phyloP scores from a whole-genome alignment of 2,329 filamentous ascomycete genomes.

The Amylocarpus encephaloides region DNA sequence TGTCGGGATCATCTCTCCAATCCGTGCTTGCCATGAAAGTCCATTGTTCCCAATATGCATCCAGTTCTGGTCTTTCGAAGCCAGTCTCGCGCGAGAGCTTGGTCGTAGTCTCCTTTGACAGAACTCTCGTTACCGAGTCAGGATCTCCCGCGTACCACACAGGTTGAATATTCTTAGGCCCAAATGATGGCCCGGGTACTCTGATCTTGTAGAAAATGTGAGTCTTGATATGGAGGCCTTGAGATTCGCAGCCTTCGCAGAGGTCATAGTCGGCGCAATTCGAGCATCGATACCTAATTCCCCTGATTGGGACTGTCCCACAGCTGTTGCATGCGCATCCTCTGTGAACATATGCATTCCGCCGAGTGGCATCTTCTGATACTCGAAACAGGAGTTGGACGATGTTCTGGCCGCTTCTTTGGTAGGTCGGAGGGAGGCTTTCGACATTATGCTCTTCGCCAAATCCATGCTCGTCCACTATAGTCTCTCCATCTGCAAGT shows the following conservation, averaged over 20 bases:
- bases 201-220: slow-evolving; percentile 97
- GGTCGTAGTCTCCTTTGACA: slow-evolving; percentile 62
- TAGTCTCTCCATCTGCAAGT: slow-evolving; percentile 30
- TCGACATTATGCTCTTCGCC: slow-evolving; percentile 23
- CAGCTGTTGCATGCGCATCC: slow-evolving; percentile 91
- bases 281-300: slow-evolving; percentile 86
- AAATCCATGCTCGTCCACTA: slow-evolving; percentile 26
- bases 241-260: slow-evolving; percentile 85
- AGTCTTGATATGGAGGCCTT: slow-evolving; percentile 69
- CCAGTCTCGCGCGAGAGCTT: slow-evolving; percentile 65
- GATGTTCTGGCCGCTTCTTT: slow-evolving; percentile 65
- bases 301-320: slow-evolving; percentile 79
- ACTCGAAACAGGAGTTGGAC: slow-evolving; percentile 85
- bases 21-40: slow-evolving; percentile 85
- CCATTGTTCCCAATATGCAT: slow-evolving; percentile 96
- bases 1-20: slow-evolving; percentile 74
- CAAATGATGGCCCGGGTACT: slow-evolving; percentile 79
- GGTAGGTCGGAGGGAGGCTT: slow-evolving; percentile 30
- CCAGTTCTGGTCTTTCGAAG: slow-evolving; percentile 80
- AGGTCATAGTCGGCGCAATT: slow-evolving; percentile 96
- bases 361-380: slow-evolving; percentile 82
- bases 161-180: slow-evolving; percentile 71
- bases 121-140: slow-evolving; percentile 56
- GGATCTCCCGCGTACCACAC: slow-evolving; percentile 89
- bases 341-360: slow-evolving; percentile 85